These are phyloP conservation scores for Plasmodium falciparum DNA, from an alignment of 169 alveolate species.

Conservation along the genomic window DNA sequence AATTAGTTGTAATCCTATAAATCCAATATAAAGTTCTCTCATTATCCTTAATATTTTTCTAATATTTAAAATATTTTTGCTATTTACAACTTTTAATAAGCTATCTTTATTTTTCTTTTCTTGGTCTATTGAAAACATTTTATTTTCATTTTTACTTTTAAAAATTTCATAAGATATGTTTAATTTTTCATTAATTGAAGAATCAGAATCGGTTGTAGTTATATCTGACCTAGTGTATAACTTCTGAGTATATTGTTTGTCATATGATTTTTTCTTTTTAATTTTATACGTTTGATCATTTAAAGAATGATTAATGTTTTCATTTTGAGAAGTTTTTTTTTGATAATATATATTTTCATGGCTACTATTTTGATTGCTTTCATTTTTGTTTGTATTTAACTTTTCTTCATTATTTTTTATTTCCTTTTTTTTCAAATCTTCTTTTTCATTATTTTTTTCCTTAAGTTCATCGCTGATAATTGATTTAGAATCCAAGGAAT, in stretches of 20 bases:
- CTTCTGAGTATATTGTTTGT: constrained; percentile 2
- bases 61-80: constrained; percentile 62
- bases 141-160: constrained; percentile 45
- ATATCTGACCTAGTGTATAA: constrained; percentile 29
- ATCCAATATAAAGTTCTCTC: constrained; percentile 75
- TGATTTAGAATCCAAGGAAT: no score
- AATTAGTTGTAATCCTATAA: constrained; percentile 72
- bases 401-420: background rate
- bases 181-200: constrained; percentile 40
- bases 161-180: constrained; percentile 36
- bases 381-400: background rate
- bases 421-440: constrained; percentile 1
- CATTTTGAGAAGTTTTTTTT: constrained; percentile 4
- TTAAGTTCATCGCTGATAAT: background rate
- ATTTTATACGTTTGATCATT: constrained; percentile 18
- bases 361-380: background rate
- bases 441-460: constrained; percentile 16
- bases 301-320: constrained; percentile 36
- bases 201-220: constrained; percentile 76
- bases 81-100: constrained; percentile 56
- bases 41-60: constrained; percentile 56
- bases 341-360: background rate
- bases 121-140: constrained; percentile 21
- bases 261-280: background rate
- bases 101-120: constrained; percentile 29